phyloP scores from a whole-genome alignment of 768 basidiomycete species.

The Rhizopogon vinicolor region DNA sequence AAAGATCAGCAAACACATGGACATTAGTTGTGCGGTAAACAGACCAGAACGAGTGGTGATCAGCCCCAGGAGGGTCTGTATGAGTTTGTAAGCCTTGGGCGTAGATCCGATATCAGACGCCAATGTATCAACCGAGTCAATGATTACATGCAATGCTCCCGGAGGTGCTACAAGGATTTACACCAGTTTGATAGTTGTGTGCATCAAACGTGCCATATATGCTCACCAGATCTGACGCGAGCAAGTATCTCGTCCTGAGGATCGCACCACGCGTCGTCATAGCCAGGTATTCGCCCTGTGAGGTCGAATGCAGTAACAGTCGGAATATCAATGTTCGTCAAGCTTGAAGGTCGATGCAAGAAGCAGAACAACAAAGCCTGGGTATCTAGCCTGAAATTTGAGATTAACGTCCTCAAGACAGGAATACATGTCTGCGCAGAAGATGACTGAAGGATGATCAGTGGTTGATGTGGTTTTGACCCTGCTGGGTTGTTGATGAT shows the following conservation, averaged over 20 bases:
- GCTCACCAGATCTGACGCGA: conserved; percentile 34
- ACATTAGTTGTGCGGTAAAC: conserved; percentile 10
- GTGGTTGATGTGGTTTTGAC: conserved; percentile 30
- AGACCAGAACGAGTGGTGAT: conserved; percentile 47
- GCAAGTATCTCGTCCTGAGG: conserved; percentile 33
- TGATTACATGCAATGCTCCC: conserved; percentile 53
- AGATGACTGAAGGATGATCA: conserved; percentile 59
- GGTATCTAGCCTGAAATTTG: conserved; percentile 13
- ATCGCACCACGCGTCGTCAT: conserved; percentile 33
- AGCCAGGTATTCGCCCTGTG: conserved; percentile 48
- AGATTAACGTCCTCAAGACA: conserved; percentile 45
- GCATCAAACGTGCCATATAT: conserved; percentile 20
- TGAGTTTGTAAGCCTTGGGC: conserved; percentile 47
- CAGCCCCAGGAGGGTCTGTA: conserved; percentile 42
- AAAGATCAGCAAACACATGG: conserved; percentile 2
- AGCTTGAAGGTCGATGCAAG: conserved; percentile 47
- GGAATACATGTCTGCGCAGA: conserved; percentile 53
- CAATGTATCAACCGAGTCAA: conserved; percentile 73
- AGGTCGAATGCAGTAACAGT: conserved; percentile 45
- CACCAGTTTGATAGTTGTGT: neutral
- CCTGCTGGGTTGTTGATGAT: conserved; percentile 20
- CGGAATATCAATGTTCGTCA: conserved; percentile 28
- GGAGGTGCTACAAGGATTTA: conserved; percentile 27
- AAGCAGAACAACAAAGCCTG: conserved; percentile 50
- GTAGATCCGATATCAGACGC: conserved; percentile 52